Evolutionary conservation across 2,329 filamentous ascomycete genomes (phyloP), one percentile per base, ranked within the genome.

Genomic region (Cercospora nicotianae): DNA sequence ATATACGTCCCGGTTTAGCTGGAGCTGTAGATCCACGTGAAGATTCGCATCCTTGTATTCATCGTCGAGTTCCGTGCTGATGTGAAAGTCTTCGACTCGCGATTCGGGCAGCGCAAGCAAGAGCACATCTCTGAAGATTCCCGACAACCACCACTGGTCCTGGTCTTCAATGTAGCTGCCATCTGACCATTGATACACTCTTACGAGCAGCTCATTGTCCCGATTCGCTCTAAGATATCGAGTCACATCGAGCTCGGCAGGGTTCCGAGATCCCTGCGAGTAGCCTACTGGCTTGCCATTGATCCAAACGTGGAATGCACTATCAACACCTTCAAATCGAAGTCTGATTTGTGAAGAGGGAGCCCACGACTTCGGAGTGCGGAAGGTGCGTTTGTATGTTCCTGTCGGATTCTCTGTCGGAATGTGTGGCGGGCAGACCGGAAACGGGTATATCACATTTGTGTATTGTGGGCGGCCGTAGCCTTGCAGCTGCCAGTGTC

Each of bases 401-500:
- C 89, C 88, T 0, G 87, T 90, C 1, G 87, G 86, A 63, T 91
- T 90, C 57, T 89, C 84, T 0, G 82, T 83, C 64, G 88, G 86
- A 1, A 89, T 84, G 67, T 85, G 79, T 0, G 89, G 89, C 28
- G 89, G 89, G 67, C 85, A 84, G 1, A 89, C 86, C 0, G 88
- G 88, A 66, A 91, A 87, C 0, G 88, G 89, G 67, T 85, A 91
- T 62, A 86, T 82, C 28, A 89, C 83, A 70, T 91, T 91, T 12
- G 89, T 90, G 75, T 91, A 91, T 70, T 89, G 87, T 0, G 89
- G 89, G 65, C 81, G n/a, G 16, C 89, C 88, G 72, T 88, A 86
- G n/a, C 89, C 89, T 76, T 91, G 87, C 3, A 90, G 79, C 77
- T 91, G 89, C 89, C 89, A 91, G 74, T 89, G 87, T 3, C 87